Conservation (phyloP, 306 rosid genomes). For the Acacia crassicarpa region DNA sequence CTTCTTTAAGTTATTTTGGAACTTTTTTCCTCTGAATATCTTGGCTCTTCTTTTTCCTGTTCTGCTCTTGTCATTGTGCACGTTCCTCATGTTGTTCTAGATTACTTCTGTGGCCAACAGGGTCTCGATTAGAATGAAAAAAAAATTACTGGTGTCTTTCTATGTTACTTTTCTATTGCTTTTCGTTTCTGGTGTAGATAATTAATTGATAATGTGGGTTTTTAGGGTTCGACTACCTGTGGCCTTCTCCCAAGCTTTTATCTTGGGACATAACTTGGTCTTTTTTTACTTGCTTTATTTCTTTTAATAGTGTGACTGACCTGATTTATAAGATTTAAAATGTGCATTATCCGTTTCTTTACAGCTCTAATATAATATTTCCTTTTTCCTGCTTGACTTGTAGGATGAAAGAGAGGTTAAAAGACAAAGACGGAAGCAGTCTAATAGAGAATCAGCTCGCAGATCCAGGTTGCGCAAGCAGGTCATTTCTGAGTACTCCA, state of each 20-base stretch:
- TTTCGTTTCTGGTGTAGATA: neutral
- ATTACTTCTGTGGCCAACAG: neutral
- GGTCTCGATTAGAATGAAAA: neutral
- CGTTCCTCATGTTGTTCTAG: neutral
- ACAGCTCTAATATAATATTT: constrained; percentile 1
- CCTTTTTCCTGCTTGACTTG: constrained; percentile 22
- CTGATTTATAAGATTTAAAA: constrained; percentile 8
- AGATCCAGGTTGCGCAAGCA: constrained; percentile 96
- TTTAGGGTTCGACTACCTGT: neutral
- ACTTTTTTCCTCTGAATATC: too few species aligned
- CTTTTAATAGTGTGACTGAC: neutral
- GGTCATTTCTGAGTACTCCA: constrained; percentile 39
- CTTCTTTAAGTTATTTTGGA: too few species aligned
- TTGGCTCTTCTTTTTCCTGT: too few species aligned
- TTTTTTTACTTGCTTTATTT: neutral
- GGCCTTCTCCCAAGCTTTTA: neutral
- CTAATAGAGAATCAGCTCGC: constrained; percentile 96
- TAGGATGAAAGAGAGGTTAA: constrained; percentile 95
- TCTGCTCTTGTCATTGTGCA: too few species aligned
- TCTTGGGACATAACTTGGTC: neutral
- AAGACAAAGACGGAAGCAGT: constrained; percentile 93
- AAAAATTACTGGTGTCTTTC: neutral
- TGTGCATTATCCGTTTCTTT: constrained; percentile 16
- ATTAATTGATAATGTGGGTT: neutral
- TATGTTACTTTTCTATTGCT: neutral